A percentile compares a stretch with the other conserved stretches of the same genome.
Conservation (phyloP, 208 protist species). For the Porcisia deanei region DNA sequence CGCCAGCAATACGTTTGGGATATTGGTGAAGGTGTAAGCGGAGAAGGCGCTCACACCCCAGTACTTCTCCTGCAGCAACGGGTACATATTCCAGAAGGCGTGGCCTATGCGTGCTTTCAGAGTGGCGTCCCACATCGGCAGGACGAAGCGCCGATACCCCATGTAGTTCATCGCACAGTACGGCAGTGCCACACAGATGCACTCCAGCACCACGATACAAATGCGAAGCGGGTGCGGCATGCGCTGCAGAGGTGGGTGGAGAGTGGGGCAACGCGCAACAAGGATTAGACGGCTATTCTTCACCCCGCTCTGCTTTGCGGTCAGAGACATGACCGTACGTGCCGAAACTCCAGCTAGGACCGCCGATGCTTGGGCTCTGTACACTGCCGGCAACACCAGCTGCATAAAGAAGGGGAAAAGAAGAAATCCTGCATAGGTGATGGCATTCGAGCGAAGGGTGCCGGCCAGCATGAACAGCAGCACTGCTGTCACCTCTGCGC, state of each 20-base stretch:
- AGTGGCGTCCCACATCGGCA: slow-evolving; percentile 27
- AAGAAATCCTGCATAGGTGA: slow-evolving; percentile 58
- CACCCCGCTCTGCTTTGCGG: not conserved
- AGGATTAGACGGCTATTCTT: not conserved
- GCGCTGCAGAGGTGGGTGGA: slow-evolving; percentile 23
- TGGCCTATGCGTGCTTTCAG: slow-evolving; percentile 20
- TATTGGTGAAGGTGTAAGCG: slow-evolving; percentile 60
- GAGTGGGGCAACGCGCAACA: slow-evolving; percentile 4
- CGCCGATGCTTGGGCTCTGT: slow-evolving; percentile 21
- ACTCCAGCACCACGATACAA: slow-evolving; percentile 43
- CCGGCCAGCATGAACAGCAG: slow-evolving; percentile 52
- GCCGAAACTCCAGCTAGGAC: slow-evolving; percentile 32
- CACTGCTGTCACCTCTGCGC: slow-evolving; percentile 35
- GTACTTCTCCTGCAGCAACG: slow-evolving; percentile 71
- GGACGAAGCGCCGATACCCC: slow-evolving; percentile 52
- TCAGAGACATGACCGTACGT: slow-evolving; percentile 23
- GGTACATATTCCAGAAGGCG: slow-evolving; percentile 68
- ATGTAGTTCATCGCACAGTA: slow-evolving; percentile 63
- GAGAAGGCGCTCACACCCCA: slow-evolving; percentile 73
- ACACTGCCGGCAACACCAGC: slow-evolving; percentile 15
- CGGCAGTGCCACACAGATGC: slow-evolving; percentile 39
- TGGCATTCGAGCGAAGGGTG: slow-evolving; percentile 65
- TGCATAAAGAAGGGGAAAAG: slow-evolving; percentile 68
- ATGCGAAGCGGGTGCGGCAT: slow-evolving; percentile 46
- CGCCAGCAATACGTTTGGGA: slow-evolving; percentile 70